These are phyloP conservation scores for Calonectria pseudoturangicola DNA, from an alignment of 2,329 filamentous ascomycete species.

Conservation along the genomic window DNA sequence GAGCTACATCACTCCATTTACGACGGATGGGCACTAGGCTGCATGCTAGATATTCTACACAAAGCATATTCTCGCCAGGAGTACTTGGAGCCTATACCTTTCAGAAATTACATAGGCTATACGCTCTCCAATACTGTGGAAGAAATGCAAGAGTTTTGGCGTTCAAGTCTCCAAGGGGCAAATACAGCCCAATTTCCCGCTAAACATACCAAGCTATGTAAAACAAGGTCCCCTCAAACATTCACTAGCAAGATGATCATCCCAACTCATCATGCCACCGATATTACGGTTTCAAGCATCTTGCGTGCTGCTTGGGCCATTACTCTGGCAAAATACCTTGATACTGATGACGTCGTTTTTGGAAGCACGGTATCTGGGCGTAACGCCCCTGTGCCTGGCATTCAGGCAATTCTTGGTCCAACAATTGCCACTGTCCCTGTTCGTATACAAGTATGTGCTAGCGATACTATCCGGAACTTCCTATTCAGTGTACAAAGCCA, in stretches of 20 bases:
- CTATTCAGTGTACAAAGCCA: constrained; percentile 4
- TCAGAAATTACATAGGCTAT: constrained; percentile 21
- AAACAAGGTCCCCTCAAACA: neutral
- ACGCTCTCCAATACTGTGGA: neutral
- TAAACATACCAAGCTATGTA: neutral
- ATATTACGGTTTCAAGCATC: constrained; percentile 19
- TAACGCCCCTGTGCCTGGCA: constrained; percentile 8
- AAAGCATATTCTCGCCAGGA: neutral
- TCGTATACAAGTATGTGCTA: neutral
- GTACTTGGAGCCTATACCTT: neutral
- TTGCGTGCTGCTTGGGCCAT: constrained; percentile 28
- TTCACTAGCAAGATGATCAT: neutral
- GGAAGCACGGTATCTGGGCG: constrained; percentile 24
- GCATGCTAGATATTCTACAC: constrained; percentile 20
- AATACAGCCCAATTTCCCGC: constrained; percentile 14
- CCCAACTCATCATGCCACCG: neutral
- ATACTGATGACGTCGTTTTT: constrained; percentile 41
- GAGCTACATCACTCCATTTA: constrained; percentile 25
- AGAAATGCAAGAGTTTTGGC: constrained; percentile 3
- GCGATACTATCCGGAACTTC: neutral
- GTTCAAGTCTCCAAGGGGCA: constrained; percentile 12
- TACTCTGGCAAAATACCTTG: constrained; percentile 25
- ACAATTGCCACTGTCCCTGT: constrained; percentile 23
- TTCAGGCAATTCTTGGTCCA: constrained; percentile 16
- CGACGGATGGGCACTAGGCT: constrained; percentile 12